Evolutionary conservation across 2,329 filamentous ascomycete species (phyloP).

Genomic region (Emmonsiellopsis sp.): DNA sequence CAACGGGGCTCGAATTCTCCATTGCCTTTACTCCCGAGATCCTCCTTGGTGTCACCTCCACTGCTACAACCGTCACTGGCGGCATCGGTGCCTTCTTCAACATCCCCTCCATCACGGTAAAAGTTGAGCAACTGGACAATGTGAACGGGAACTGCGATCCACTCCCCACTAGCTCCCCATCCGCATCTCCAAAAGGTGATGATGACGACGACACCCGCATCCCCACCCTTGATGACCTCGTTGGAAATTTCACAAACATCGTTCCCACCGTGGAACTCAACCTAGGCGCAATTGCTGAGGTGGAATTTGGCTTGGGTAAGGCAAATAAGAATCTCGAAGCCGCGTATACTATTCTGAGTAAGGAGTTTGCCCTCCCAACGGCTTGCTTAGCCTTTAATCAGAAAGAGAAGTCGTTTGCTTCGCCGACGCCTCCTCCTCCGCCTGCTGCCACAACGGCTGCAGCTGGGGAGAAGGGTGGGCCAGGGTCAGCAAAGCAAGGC

Average conservation of each 20-base stretch:
- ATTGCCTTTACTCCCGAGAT: slow-evolving; percentile 14
- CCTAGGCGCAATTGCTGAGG: slow-evolving; percentile 12
- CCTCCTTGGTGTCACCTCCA: slow-evolving; percentile 13
- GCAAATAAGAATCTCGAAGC: neutral
- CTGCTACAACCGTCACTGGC: slow-evolving; percentile 8
- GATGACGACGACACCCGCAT: neutral
- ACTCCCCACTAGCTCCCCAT: neutral
- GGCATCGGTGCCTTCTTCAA: slow-evolving; percentile 17
- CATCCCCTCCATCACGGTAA: slow-evolving; percentile 15
- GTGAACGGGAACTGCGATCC: slow-evolving; percentile 15
- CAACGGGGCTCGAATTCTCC: slow-evolving; percentile 8
- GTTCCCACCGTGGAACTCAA: slow-evolving; percentile 14
- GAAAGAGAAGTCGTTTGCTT: slow-evolving; percentile 6
- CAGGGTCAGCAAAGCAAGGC: neutral
- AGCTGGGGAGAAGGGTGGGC: neutral
- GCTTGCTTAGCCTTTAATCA: slow-evolving; percentile 14
- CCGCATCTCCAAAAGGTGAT: neutral
- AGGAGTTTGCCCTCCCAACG: slow-evolving; percentile 11
- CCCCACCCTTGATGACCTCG: slow-evolving; percentile 2
- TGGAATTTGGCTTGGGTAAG: slow-evolving; percentile 10
- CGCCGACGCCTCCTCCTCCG: neutral
- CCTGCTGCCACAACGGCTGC: neutral
- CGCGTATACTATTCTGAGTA: slow-evolving; percentile 7
- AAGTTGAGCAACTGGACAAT: slow-evolving; percentile 11
- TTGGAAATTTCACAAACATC: slow-evolving; percentile 13